Evolutionary conservation across 2,329 filamentous ascomycete species (phyloP).

Genomic region (Macrophomina phaseolina): DNA sequence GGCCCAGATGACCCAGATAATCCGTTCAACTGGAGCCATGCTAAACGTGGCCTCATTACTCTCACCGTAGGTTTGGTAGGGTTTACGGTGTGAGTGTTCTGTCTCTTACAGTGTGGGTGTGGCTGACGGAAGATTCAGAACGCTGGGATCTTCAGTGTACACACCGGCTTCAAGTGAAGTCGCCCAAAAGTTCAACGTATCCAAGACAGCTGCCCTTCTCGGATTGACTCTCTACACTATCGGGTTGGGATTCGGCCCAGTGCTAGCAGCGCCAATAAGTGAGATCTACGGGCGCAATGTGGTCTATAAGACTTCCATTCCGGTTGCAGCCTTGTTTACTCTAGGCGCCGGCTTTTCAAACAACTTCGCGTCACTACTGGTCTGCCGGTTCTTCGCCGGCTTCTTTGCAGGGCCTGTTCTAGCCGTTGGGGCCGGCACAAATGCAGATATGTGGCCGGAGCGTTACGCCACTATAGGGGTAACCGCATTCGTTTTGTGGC

Average conservation of each 20-base stretch:
- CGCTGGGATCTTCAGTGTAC: conserved; percentile 61
- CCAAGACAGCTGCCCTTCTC: conserved; percentile 62
- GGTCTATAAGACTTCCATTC: conserved; percentile 57
- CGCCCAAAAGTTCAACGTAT: conserved; percentile 60
- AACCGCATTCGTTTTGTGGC: conserved; percentile 47
- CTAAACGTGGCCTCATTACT: conserved; percentile 41
- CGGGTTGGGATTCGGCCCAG: conserved; percentile 65
- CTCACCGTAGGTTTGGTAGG: conserved; percentile 42
- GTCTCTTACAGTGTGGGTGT: background rate
- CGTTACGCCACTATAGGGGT: conserved; percentile 42
- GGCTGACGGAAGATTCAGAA: conserved; percentile 43
- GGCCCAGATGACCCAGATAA: conserved; percentile 44
- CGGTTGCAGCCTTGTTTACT: conserved; percentile 61
- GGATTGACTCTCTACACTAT: conserved; percentile 66
- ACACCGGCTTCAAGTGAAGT: conserved; percentile 56
- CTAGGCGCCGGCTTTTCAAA: conserved; percentile 61
- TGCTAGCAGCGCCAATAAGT: conserved; percentile 64
- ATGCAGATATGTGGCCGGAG: conserved; percentile 47
- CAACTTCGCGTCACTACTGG: conserved; percentile 57
- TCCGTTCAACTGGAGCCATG: conserved; percentile 46
- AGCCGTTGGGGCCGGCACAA: conserved; percentile 50
- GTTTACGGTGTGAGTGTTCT: conserved; percentile 42
- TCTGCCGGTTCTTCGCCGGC: conserved; percentile 73
- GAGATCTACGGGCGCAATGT: conserved; percentile 63
- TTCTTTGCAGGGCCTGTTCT: conserved; percentile 67